phyloP scores from a whole-genome alignment of 2,329 filamentous ascomycete species.

The Xylariaceae sp. region DNA sequence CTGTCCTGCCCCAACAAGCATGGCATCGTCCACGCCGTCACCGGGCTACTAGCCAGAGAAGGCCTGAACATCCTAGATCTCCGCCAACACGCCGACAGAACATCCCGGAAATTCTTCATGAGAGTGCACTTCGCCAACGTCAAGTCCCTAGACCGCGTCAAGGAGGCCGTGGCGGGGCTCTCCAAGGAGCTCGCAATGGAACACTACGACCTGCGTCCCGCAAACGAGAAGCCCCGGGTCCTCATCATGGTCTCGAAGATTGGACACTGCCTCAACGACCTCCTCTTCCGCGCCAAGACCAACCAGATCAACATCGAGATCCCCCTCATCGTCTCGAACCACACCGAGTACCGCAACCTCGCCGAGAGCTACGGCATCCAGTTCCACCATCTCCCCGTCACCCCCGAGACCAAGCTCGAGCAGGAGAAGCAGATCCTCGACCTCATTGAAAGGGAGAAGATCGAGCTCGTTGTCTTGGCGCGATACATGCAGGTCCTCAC shows the following conservation, averaged over 20 bases:
- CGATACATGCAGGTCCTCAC: slow-evolving; percentile 86
- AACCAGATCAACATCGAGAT: slow-evolving; percentile 71
- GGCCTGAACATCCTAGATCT: slow-evolving; percentile 78
- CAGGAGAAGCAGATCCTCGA: slow-evolving; percentile 69
- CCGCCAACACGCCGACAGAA: slow-evolving; percentile 76
- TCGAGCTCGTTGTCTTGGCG: slow-evolving; percentile 76
- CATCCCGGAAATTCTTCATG: slow-evolving; percentile 78
- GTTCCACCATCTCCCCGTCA: slow-evolving; percentile 78
- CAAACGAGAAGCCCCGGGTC: slow-evolving; percentile 65
- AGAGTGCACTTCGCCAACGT: slow-evolving; percentile 72
- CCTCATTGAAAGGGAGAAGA: slow-evolving; percentile 60
- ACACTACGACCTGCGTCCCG: slow-evolving; percentile 61
- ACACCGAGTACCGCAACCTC: slow-evolving; percentile 65
- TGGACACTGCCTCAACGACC: slow-evolving; percentile 77
- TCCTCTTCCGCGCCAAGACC: slow-evolving; percentile 72
- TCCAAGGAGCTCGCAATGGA: slow-evolving; percentile 61
- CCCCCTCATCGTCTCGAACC: slow-evolving; percentile 76
- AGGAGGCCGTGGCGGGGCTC: slow-evolving; percentile 53
- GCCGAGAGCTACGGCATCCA: slow-evolving; percentile 69
- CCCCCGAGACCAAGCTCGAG: slow-evolving; percentile 66
- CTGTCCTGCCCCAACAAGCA: slow-evolving; percentile 80
- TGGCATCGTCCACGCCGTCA: slow-evolving; percentile 80
- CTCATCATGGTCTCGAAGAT: slow-evolving; percentile 90
- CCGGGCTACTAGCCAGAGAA: slow-evolving; percentile 66
- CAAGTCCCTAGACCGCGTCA: slow-evolving; percentile 47